Conservation (phyloP, 108 stramenopile genomes). For the Nannochloropsis salina region DNA sequence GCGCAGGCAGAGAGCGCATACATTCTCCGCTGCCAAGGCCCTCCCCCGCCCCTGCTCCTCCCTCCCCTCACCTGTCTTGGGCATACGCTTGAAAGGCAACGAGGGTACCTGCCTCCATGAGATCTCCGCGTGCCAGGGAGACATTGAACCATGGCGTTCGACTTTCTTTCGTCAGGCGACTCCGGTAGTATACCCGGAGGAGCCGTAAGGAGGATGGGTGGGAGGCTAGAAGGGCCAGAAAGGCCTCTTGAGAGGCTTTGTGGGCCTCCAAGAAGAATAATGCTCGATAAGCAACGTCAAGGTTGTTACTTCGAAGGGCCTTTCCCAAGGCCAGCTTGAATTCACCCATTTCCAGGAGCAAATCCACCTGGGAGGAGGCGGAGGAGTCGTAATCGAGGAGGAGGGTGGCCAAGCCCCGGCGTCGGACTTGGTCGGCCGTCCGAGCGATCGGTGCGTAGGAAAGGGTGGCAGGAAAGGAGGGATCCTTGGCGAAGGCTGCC, state of each 20-base stretch:
- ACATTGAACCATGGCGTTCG: slow-evolving; percentile 42
- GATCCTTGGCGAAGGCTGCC: background rate
- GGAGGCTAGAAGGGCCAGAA: slow-evolving; percentile 37
- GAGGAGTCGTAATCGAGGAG: slow-evolving; percentile 29
- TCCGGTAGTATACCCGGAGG: slow-evolving; percentile 51
- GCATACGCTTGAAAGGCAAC: slow-evolving; percentile 37
- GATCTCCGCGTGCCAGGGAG: slow-evolving; percentile 32
- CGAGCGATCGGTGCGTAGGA: slow-evolving; percentile 21
- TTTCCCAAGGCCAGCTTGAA: slow-evolving; percentile 46
- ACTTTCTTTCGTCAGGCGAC: slow-evolving; percentile 35
- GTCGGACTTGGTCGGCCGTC: slow-evolving; percentile 20
- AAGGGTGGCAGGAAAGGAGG: background rate
- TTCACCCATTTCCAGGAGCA: slow-evolving; percentile 48
- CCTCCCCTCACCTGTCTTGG: slow-evolving; percentile 26
- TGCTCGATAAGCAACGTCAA: slow-evolving; percentile 46
- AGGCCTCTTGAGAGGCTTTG: slow-evolving; percentile 25
- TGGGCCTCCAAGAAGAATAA: slow-evolving; percentile 39
- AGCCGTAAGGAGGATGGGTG: slow-evolving; percentile 45
- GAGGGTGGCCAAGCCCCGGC: slow-evolving; percentile 42
- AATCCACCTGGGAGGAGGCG: slow-evolving; percentile 37
- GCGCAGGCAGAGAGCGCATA: too few species aligned
- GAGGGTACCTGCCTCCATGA: slow-evolving; percentile 48
- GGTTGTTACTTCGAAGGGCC: slow-evolving; percentile 38
- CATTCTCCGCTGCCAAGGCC: background rate
- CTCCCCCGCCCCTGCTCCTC: background rate